A percentile compares a stretch with the other conserved stretches of the same genome.
These are phyloP conservation scores for Hibiscus trionum DNA, from an alignment of 345 rosid species.

Conservation along the genomic window DNA sequence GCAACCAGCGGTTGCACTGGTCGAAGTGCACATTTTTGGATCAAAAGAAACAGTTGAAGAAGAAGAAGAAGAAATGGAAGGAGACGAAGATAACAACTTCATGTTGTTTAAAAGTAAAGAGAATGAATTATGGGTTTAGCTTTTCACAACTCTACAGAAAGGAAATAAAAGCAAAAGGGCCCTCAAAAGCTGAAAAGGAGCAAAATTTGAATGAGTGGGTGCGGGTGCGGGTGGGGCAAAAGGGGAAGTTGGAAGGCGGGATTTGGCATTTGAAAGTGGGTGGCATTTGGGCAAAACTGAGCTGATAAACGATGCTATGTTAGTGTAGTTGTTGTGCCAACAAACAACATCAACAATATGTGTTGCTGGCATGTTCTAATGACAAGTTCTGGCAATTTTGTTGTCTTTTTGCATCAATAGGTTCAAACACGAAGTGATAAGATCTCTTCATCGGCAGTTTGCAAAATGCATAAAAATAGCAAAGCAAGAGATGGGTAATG, in stretches of 20 bases:
- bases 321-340: too few species aligned
- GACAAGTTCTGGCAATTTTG: slow-evolving; percentile 30
- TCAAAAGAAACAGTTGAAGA: slow-evolving; percentile 20
- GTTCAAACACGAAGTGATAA: not conserved
- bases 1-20: slow-evolving; percentile 33
- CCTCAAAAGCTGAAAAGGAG: not conserved
- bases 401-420: slow-evolving; percentile 1
- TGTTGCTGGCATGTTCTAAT: slow-evolving; percentile 23
- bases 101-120: slow-evolving; percentile 8
- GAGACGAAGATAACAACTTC: slow-evolving; percentile 35
- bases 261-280: slow-evolving; percentile 44
- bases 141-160: slow-evolving; percentile 8
- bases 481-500: not conserved
- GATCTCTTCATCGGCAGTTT: not conserved
- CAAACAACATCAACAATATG: not conserved
- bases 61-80: slow-evolving; percentile 31
- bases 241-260: slow-evolving; percentile 34
- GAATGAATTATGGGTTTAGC: not conserved
- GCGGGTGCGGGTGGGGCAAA: not conserved
- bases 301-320: not conserved
- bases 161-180: not conserved
- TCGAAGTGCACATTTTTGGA: slow-evolving; percentile 25
- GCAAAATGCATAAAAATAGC: not conserved
- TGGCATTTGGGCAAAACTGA: not conserved
- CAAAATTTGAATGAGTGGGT: slow-evolving; percentile 17